Evolutionary conservation across 1,284 basidiomycete species (phyloP), one percentile per base, ranked within the genome.

Genomic region (Vanrija humicola): DNA sequence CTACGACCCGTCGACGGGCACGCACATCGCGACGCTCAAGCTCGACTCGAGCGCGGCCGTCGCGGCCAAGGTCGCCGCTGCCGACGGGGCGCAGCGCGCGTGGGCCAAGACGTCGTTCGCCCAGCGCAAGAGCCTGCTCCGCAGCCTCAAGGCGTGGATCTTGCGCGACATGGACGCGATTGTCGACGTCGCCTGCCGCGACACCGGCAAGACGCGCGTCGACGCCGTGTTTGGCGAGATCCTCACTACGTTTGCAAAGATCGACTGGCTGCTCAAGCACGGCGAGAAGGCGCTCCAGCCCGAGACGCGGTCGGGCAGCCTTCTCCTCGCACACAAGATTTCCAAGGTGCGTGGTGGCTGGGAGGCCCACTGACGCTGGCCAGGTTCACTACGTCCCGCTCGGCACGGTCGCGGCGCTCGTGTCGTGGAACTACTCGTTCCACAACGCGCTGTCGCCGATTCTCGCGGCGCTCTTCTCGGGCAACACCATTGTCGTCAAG

Each of bases 141-240:
- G 89, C 38, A 94, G 88, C 64, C 73, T 98, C 64, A 82, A 90
- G 64, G 87, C 87, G 60, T 98, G 95, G 94, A 80, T 95, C 14
- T 84, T 95, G 26, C 84, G 87, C 18, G 70, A 74, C 56, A 70
- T 92, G 77, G 88, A 94, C 56, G 78, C 78, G 19, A 90, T 93
- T 65, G 90, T 90, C 7, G 81, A 86, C 46, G 88, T 96, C n/a
- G 91, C 91, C 38, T 91, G 89, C 68, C 81, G 94, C 38, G 95
- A 98, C 75, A 93, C 92, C 0, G 95, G 95, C 55, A 98, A 98
- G 80, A 98, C 95, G 34, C 80, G 92, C 92, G 81, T 95, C 57
- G 92, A 95, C 64, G 90, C 91, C 45, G 86, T 89, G 1, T 81
- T 95, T 46, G 92, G 92, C 43, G 92, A 95, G 76, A 87, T 95